Evolutionary conservation across 2,329 filamentous ascomycete species (phyloP).

Genomic region (Westerdykella aurantiaca): DNA sequence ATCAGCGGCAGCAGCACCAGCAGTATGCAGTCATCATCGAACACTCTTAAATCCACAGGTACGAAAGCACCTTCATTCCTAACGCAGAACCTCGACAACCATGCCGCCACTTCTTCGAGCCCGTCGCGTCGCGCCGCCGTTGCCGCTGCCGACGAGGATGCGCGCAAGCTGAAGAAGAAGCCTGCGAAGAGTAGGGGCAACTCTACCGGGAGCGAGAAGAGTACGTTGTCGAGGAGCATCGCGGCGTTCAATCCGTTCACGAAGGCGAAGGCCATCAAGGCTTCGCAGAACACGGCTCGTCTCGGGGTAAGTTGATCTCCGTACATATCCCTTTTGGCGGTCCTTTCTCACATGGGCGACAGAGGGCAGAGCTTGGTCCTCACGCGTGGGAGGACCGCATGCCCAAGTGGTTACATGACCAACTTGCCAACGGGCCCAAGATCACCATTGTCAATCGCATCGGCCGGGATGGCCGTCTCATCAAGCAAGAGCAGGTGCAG

Average conservation of each 20-base stretch:
- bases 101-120: neutral
- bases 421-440: slow-evolving; percentile 38
- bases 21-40: slow-evolving; percentile 24
- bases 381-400: slow-evolving; percentile 44
- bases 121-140: slow-evolving; percentile 10
- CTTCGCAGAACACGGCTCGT: slow-evolving; percentile 25
- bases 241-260: slow-evolving; percentile 30
- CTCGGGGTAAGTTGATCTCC: slow-evolving; percentile 28
- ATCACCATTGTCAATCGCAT: slow-evolving; percentile 38
- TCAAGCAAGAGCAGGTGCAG: slow-evolving; percentile 38
- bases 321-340: neutral
- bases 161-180: slow-evolving; percentile 20
- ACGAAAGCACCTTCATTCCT: slow-evolving; percentile 18
- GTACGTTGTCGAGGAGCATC: slow-evolving; percentile 32
- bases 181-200: slow-evolving; percentile 19
- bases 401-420: slow-evolving; percentile 40
- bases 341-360: slow-evolving; percentile 11
- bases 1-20: too few relatives aligned
- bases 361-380: slow-evolving; percentile 44
- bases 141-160: slow-evolving; percentile 9
- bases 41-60: slow-evolving; percentile 2
- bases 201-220: slow-evolving; percentile 30
- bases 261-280: slow-evolving; percentile 22
- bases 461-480: slow-evolving; percentile 38
- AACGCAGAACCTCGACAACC: slow-evolving; percentile 17